Evolutionary conservation across 2,329 filamentous ascomycete genomes (phyloP).

Genomic region (Venturia effusa): DNA sequence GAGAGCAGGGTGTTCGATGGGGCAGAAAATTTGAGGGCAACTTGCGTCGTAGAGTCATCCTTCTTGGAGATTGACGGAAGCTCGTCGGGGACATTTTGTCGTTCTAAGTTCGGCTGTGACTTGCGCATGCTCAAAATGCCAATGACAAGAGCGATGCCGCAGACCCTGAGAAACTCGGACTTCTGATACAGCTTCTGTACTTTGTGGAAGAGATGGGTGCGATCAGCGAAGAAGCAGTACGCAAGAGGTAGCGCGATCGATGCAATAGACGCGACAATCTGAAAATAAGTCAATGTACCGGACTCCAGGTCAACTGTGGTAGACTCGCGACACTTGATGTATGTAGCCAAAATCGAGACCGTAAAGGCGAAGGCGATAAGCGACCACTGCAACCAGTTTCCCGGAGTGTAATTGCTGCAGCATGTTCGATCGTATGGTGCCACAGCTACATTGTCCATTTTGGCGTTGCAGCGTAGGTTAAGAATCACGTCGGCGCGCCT

Average conservation of each 20-base stretch:
- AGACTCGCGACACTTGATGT: neutral
- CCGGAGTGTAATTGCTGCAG: slow-evolving; percentile 33
- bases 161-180: slow-evolving; percentile 3
- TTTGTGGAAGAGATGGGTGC: slow-evolving; percentile 25
- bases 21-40: slow-evolving; percentile 9
- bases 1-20: slow-evolving; percentile 30
- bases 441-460: slow-evolving; percentile 24
- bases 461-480: slow-evolving; percentile 44
- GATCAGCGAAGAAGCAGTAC: slow-evolving; percentile 45
- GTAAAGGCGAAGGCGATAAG: neutral
- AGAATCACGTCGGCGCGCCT: slow-evolving; percentile 43
- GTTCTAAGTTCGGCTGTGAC: neutral
- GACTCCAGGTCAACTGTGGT: neutral
- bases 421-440: slow-evolving; percentile 41
- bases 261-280: slow-evolving; percentile 12
- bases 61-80: neutral
- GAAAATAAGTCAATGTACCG: neutral
- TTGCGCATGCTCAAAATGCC: slow-evolving; percentile 5
- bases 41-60: neutral
- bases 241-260: slow-evolving; percentile 17
- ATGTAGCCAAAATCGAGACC: neutral
- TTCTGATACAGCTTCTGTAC: neutral
- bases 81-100: neutral
- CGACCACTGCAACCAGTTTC: slow-evolving; percentile 9
- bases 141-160: neutral